Evolutionary conservation across 176 grass and related monocot genomes (phyloP).

Genomic region (Triticum turgidum): DNA sequence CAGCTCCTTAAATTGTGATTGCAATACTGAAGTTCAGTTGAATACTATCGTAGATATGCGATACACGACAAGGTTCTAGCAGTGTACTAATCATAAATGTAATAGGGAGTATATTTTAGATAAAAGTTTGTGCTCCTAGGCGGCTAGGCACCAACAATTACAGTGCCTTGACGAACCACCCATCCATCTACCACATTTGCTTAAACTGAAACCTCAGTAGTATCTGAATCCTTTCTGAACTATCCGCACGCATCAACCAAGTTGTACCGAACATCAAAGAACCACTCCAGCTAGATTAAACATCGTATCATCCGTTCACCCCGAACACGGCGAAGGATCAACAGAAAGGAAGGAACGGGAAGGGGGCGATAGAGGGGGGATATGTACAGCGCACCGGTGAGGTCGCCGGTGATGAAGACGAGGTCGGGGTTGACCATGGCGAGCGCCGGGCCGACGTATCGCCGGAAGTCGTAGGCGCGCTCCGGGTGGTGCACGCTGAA

Average conservation of each 20-base stretch:
- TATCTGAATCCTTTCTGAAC: background rate
- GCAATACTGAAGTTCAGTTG: background rate
- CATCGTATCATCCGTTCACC: slow-evolving; percentile 28
- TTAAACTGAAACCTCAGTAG: background rate
- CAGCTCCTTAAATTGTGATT: background rate
- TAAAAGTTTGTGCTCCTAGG: background rate
- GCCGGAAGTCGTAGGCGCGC: slow-evolving; percentile 80
- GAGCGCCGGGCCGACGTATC: slow-evolving; percentile 73
- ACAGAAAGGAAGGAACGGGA: background rate
- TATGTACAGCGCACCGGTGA: slow-evolving; percentile 54
- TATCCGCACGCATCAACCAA: background rate
- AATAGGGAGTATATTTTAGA: background rate
- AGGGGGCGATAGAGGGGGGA: background rate
- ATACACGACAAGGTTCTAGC: background rate
- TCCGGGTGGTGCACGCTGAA: slow-evolving; percentile 96
- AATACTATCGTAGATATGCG: background rate
- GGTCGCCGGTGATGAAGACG: slow-evolving; percentile 94
- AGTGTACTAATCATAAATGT: background rate
- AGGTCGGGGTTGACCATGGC: slow-evolving; percentile 77
- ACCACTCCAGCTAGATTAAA: background rate
- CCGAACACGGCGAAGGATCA: background rate
- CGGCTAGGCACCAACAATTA: background rate
- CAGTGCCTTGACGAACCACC: background rate
- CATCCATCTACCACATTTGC: background rate
- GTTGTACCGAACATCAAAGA: background rate